Evolutionary conservation across 1,284 basidiomycete genomes (phyloP).

Genomic region (Ganoderma lucidum): DNA sequence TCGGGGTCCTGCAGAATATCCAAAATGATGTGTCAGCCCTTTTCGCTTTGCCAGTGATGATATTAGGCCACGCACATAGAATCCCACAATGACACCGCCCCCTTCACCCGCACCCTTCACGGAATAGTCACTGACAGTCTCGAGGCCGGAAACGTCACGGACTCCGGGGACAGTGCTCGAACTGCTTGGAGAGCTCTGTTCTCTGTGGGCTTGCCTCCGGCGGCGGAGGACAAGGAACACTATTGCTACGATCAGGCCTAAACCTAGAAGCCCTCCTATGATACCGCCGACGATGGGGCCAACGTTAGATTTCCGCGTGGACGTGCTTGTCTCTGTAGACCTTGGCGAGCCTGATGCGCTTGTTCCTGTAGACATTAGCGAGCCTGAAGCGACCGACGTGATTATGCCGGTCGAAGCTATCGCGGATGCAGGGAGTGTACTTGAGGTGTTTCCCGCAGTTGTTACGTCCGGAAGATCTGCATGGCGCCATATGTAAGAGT

Average conservation of each 20-base stretch:
- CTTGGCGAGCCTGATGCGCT: background rate
- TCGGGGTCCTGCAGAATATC: background rate
- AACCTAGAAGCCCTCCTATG: background rate
- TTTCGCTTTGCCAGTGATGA: background rate
- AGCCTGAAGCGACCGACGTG: background rate
- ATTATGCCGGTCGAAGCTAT: background rate
- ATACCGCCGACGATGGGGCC: background rate
- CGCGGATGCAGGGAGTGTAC: background rate
- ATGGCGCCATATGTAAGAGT: background rate
- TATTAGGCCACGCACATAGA: background rate
- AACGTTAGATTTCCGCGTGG: background rate
- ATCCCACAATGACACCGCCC: background rate
- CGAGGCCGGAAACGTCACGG: background rate
- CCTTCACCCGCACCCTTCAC: background rate
- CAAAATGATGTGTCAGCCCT: background rate
- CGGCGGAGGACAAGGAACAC: background rate
- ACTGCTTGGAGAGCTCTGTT: background rate
- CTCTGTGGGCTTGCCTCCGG: background rate
- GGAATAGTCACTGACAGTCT: background rate
- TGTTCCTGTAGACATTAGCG: background rate
- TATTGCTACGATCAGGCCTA: background rate
- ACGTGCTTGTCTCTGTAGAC: background rate
- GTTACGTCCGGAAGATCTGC: background rate
- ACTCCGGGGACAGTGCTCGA: background rate
- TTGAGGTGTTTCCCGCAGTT: background rate